phyloP scores from a whole-genome alignment of 2,329 filamentous ascomycete genomes.

The Paraphaeosphaeria sporulosa region DNA sequence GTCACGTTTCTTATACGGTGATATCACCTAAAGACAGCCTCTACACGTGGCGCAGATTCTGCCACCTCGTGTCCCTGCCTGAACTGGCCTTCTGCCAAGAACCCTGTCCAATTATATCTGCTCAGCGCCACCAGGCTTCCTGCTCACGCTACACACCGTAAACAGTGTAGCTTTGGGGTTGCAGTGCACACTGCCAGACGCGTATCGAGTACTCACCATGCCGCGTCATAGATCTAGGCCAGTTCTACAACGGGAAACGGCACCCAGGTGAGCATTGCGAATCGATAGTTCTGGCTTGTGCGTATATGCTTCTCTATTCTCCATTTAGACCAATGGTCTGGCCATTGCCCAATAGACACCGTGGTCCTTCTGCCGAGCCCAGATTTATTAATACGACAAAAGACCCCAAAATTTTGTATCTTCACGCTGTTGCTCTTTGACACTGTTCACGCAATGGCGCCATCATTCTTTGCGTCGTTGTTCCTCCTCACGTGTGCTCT shows the following conservation, averaged over 20 bases:
- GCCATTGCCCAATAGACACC: slow-evolving; percentile 32
- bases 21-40: slow-evolving; percentile 23
- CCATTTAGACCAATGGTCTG: slow-evolving; percentile 33
- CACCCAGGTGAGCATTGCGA: slow-evolving; percentile 28
- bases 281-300: slow-evolving; percentile 38
- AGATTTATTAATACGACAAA: slow-evolving; percentile 40
- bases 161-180: slow-evolving; percentile 23
- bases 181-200: slow-evolving; percentile 23
- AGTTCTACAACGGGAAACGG: slow-evolving; percentile 13
- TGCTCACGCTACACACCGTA: slow-evolving; percentile 22
- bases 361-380: slow-evolving; percentile 38
- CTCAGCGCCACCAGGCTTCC: slow-evolving; percentile 22
- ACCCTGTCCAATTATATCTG: slow-evolving; percentile 24
- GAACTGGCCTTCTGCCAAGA: slow-evolving; percentile 32
- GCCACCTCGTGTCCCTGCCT: slow-evolving; percentile 16
- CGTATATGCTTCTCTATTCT: slow-evolving; percentile 29
- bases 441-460: slow-evolving; percentile 34
- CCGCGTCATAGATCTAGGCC: slow-evolving; percentile 31
- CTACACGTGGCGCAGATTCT: slow-evolving; percentile 32
- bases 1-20: slow-evolving; percentile 22
- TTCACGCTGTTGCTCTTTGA: slow-evolving; percentile 27
- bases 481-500: slow-evolving; percentile 32
- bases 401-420: slow-evolving; percentile 30
- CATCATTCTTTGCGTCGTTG: slow-evolving; percentile 29
- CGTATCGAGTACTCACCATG: slow-evolving; percentile 16